phyloP scores from a whole-genome alignment of 2,329 filamentous ascomycete species.

The Tolypocladium inflatum region DNA sequence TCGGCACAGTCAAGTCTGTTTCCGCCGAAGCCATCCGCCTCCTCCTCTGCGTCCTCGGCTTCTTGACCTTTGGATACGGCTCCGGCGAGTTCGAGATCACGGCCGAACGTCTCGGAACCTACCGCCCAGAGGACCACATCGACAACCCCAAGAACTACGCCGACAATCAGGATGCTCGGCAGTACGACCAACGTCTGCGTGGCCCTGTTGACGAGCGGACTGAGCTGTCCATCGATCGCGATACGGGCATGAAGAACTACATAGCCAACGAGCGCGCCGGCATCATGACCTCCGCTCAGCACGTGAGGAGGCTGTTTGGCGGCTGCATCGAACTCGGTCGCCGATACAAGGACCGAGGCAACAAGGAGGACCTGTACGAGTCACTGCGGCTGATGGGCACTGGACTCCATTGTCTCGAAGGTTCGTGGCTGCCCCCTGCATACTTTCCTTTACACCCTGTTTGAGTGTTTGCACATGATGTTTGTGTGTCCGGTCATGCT shows the following conservation, averaged over 20 bases:
- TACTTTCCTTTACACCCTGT: not conserved
- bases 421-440: slow-evolving; percentile 22
- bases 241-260: slow-evolving; percentile 82
- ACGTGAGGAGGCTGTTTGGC: slow-evolving; percentile 65
- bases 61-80: slow-evolving; percentile 80
- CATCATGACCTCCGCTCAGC: slow-evolving; percentile 73
- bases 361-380: slow-evolving; percentile 70
- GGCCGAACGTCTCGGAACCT: slow-evolving; percentile 71
- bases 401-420: slow-evolving; percentile 79
- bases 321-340: slow-evolving; percentile 73
- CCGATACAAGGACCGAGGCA: slow-evolving; percentile 49
- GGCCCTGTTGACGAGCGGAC: slow-evolving; percentile 69
- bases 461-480: not conserved
- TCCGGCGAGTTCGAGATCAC: slow-evolving; percentile 81
- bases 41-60: slow-evolving; percentile 78
- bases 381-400: slow-evolving; percentile 80
- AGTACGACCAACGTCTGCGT: slow-evolving; percentile 73
- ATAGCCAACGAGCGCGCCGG: slow-evolving; percentile 74
- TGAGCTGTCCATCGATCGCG: slow-evolving; percentile 69
- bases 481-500: not conserved
- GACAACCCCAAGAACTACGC: slow-evolving; percentile 84
- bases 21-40: slow-evolving; percentile 86
- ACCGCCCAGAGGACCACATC: slow-evolving; percentile 66
- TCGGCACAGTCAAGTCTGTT: slow-evolving; percentile 84
- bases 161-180: slow-evolving; percentile 75